Percentiles rank a stretch among this genome's conserved stretches.
Evolutionary conservation across 1,139 yeast genomes (phyloP).

Genomic region (Spathaspora sp.): DNA sequence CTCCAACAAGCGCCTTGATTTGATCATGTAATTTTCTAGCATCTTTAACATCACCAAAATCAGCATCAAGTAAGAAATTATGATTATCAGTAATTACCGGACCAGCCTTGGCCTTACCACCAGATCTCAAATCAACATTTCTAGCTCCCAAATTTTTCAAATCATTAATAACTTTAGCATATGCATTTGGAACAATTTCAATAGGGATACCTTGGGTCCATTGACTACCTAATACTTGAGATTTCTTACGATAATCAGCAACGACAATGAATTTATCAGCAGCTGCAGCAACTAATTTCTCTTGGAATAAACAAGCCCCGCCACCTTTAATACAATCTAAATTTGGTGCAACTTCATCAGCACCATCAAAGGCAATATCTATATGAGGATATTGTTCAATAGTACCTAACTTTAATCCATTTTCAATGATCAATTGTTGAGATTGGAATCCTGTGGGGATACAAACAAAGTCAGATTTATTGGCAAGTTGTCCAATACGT

Average conservation of each 20-base stretch:
- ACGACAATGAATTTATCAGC: conserved; percentile 79
- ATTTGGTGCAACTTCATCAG: conserved; percentile 86
- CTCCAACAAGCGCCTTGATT: conserved; percentile 83
- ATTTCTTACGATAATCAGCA: conserved; percentile 87
- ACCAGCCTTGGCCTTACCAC: conserved; percentile 93
- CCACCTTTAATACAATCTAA: conserved; percentile 96
- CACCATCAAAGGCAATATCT: conserved; percentile 97
- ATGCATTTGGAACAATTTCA: conserved; percentile 90
- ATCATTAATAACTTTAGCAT: conserved; percentile 70
- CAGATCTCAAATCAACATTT: conserved; percentile 70
- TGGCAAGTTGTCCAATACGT: conserved; percentile 70
- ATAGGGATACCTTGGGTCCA: conserved; percentile 96
- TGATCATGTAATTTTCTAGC: conserved; percentile 58
- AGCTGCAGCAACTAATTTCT: conserved; percentile 85
- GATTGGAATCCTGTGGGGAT: conserved; percentile 98
- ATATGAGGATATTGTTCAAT: conserved; percentile 78
- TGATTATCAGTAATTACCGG: conserved; percentile 98
- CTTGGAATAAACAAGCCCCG: conserved; percentile 97
- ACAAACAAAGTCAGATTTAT: conserved; percentile 65
- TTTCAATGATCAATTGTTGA: conserved; percentile 76
- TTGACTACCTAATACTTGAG: conserved; percentile 61
- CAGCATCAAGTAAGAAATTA: conserved; percentile 90
- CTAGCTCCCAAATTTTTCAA: conserved; percentile 66
- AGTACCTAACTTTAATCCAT: conserved; percentile 75
- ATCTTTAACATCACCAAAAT: conserved; percentile 75